Evolutionary conservation across 768 basidiomycete species (phyloP), one percentile per base, ranked within the genome.

Genomic region (Boletus eberwhitei): DNA sequence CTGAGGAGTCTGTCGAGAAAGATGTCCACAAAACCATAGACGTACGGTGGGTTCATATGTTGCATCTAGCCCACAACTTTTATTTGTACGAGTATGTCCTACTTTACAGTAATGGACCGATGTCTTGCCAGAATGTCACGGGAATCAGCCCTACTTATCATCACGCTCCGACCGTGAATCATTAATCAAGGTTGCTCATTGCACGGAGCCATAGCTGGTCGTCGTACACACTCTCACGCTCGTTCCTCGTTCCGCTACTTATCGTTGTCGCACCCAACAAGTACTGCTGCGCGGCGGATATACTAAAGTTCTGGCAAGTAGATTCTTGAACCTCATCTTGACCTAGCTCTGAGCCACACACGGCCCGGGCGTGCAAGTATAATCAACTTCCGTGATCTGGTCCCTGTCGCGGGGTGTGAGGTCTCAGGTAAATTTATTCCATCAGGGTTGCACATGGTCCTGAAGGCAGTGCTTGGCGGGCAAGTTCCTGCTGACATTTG

Each of bases 1-100:
- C 58, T 91, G 73, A 82, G 79, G 68, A 82, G 70, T 40, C 70
- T 92, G 64, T 90, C 78, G 53, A 71, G 77, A 63, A 80, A 76
- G 66, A 69, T 77, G 22, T 61, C 71, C n/a, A 63, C 63, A 38
- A 67, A 66, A 40, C 14, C 59, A 60, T 70, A 64, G 45, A 29
- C 22, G 36, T 48, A 21, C 2, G 32, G 37, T 39, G 8, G 50
- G 50, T 47, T 13, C 17, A 19, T 8, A 12, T 14, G 54, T 34
- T 32, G 32, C 42, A 22, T 50, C 24, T 52, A 26, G 31, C 21
- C 52, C 31, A 7, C 13, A 3, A 16, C 26, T 54, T 24, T 4
- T 46, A 37, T 44, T 42, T 58, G 55, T 60, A 54, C 41, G n/a
- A 46, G 22, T 36, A 42, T 53, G 41, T 40, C 44, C 14, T 39